Evolutionary conservation across 2,329 filamentous ascomycete species (phyloP).

Genomic region (Colletotrichum coccodes): DNA sequence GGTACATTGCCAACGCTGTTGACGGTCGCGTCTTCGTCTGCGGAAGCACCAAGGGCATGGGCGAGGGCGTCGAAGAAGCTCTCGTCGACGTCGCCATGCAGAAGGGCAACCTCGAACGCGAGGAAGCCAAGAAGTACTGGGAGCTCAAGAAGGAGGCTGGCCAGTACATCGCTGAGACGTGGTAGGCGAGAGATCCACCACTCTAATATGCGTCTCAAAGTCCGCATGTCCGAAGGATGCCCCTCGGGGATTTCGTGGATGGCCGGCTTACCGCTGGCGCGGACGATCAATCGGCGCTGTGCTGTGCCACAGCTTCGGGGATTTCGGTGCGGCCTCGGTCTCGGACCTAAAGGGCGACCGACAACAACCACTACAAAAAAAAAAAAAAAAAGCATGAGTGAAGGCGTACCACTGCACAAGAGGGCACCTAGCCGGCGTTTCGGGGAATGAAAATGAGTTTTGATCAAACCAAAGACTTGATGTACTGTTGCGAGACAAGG

Average conservation of each 20-base stretch:
- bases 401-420: neutral
- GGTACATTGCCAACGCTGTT: slow-evolving; percentile 97
- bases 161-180: slow-evolving; percentile 92
- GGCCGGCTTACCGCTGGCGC: slow-evolving; percentile 10
- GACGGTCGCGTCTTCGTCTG: slow-evolving; percentile 97
- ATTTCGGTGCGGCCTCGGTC: slow-evolving; percentile 14
- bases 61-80: slow-evolving; percentile 91
- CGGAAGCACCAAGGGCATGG: slow-evolving; percentile 95
- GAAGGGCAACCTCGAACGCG: slow-evolving; percentile 85
- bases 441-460: neutral
- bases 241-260: neutral
- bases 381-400: neutral
- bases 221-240: neutral
- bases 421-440: slow-evolving; percentile 27
- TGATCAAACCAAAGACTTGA: slow-evolving; percentile 1
- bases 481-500: slow-evolving; percentile 16
- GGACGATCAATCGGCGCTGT: slow-evolving; percentile 12
- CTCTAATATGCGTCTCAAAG: neutral
- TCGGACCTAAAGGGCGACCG: slow-evolving; percentile 25
- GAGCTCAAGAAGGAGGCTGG: slow-evolving; percentile 88
- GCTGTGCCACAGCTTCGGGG: slow-evolving; percentile 16
- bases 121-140: slow-evolving; percentile 91
- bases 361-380: neutral
- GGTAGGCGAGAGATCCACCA: slow-evolving; percentile 51
- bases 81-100: slow-evolving; percentile 91